Evolutionary conservation across 2,329 filamentous ascomycete species (phyloP).

Genomic region (Thyridium curvatum): DNA sequence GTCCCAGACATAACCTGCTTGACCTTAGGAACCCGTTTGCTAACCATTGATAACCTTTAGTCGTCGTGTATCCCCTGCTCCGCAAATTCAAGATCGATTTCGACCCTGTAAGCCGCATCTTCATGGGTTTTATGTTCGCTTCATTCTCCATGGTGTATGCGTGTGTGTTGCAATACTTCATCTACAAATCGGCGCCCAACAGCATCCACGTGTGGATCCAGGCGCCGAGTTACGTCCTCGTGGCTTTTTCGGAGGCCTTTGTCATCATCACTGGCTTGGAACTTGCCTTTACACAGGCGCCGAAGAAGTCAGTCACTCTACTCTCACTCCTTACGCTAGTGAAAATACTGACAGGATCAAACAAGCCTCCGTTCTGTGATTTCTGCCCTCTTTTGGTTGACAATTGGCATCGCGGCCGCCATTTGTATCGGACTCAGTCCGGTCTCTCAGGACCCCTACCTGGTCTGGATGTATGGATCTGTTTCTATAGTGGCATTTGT

Average conservation of each 20-base stretch:
- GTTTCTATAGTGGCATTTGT: constrained; percentile 60
- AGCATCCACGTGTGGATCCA: constrained; percentile 3
- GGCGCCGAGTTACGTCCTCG: neutral
- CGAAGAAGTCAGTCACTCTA: constrained; percentile 24
- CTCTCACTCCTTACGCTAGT: too few species aligned
- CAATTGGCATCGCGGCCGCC: too few species aligned
- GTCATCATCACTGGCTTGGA: constrained; percentile 3
- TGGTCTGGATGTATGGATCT: constrained; percentile 68
- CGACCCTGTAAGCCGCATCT: constrained; percentile 13
- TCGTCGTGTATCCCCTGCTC: constrained; percentile 13
- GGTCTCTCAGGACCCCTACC: constrained; percentile 20
- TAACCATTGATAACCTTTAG: neutral
- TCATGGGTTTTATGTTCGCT: constrained; percentile 14
- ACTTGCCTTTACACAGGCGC: constrained; percentile 3
- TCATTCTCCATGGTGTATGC: constrained; percentile 15
- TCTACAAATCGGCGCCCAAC: constrained; percentile 11
- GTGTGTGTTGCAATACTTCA: constrained; percentile 12
- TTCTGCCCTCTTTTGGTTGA: too few species aligned
- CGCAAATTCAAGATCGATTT: constrained; percentile 13
- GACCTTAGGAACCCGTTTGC: neutral
- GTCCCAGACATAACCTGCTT: neutral
- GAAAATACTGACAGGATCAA: too few species aligned
- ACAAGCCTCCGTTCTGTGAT: too few species aligned
- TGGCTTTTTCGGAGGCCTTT: constrained; percentile 1
- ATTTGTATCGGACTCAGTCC: too few species aligned